Evolutionary conservation across 768 basidiomycete genomes (phyloP), one percentile per base, ranked within the genome.

Genomic region (Rossbeevera mucosa): DNA sequence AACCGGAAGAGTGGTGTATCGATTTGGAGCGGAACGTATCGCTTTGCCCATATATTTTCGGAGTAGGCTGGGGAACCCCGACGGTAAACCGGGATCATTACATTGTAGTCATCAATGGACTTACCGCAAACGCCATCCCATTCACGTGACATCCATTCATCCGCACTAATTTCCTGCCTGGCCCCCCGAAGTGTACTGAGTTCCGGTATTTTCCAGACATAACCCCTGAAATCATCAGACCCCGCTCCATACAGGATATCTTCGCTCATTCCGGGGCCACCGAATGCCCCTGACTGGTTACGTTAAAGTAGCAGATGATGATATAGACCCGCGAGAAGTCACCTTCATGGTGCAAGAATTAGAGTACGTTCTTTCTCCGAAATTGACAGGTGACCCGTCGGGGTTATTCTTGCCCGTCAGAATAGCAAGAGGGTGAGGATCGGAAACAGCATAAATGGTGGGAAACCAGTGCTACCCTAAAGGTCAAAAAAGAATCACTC

Each of bases 261-360:
- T 21, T 59, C 68, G 44, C 77, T 72, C 25, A 77, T 60, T 4
- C 77, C 78, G 2, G 77, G 76, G 2, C 81, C 80, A 31, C 90
- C 87, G 56, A 93, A 91, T 5, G 81, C 79, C 3, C 88, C 88
- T 54, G 90, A 86, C 86, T 91, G 52, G 45, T 57, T 31, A 48
- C 49, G 25, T 48, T 40, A 46, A 47, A 29, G 22, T 7, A 20
- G 28, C 1, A 26, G 31, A 50, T 18, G 31, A 50, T 18, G 13
- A 51, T 48, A 46, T 21, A 16, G 16, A 24, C 26, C 20, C 18
- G 43, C 4, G 43, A 48, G 46, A 14, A 44, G 61, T 51, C 50
- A 83, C 88, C 76, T 91, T 91, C 75, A 87, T 89, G 2, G 88
- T 90, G 54, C 85, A 88, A 0, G 78, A 77, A 63, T 91, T 91